Conservation (phyloP, 2,329 filamentous ascomycete species). For the Mycosphaerella arachidis region DNA sequence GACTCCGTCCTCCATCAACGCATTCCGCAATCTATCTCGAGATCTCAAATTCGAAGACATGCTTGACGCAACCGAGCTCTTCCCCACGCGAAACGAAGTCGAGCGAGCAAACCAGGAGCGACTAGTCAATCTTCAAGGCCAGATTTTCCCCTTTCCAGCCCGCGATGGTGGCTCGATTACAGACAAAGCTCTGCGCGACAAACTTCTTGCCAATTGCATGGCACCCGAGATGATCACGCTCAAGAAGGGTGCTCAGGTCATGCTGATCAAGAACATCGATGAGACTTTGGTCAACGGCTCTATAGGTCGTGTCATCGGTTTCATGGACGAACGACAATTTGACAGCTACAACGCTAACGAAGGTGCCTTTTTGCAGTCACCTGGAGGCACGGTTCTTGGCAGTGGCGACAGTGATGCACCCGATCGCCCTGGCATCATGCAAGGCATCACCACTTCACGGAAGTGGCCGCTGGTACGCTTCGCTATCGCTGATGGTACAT, state of each 20-base stretch:
- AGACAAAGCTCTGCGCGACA: constrained; percentile 67
- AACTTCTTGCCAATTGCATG: constrained; percentile 84
- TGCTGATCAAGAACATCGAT: constrained; percentile 99
- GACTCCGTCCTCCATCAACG: constrained; percentile 66
- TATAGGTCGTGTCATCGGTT: constrained; percentile 75
- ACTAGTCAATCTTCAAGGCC: constrained; percentile 67
- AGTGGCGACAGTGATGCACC: constrained; percentile 8
- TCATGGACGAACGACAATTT: constrained; percentile 62
- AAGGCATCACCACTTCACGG: constrained; percentile 46
- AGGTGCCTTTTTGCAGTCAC: constrained; percentile 20
- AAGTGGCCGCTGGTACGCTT: constrained; percentile 85
- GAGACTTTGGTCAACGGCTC: constrained; percentile 91
- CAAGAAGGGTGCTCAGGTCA: constrained; percentile 92
- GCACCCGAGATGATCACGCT: constrained; percentile 74
- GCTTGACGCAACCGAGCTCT: constrained; percentile 82
- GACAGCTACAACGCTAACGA: constrained; percentile 31
- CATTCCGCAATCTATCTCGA: constrained; percentile 70
- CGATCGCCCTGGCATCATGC: constrained; percentile 50
- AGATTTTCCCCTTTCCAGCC: constrained; percentile 65
- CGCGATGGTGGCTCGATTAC: constrained; percentile 64
- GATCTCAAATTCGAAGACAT: constrained; percentile 68
- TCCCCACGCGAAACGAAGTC: constrained; percentile 85
- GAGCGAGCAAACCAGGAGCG: constrained; percentile 76
- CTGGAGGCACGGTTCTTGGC: constrained; percentile 32
- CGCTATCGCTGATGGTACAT: constrained; percentile 69